Conservation (phyloP, 257 asterid genomes). For the Eustoma russellianum region DNA sequence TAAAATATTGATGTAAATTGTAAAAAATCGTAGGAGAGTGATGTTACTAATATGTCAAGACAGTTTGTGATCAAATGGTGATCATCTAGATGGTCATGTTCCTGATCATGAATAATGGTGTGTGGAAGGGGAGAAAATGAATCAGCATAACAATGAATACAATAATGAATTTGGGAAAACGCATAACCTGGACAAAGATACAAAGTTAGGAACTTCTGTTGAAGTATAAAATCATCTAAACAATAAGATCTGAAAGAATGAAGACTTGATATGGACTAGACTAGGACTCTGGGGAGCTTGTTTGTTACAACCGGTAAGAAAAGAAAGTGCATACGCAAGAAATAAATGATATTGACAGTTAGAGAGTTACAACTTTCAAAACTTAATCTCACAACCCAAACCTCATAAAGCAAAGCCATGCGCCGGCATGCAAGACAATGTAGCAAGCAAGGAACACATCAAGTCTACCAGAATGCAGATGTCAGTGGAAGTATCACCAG, state of each 20-base stretch:
- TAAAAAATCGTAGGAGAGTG: too few relatives aligned
- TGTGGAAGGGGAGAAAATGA: too few relatives aligned
- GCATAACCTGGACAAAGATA: too few relatives aligned
- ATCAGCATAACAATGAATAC: too few relatives aligned
- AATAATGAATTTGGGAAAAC: too few relatives aligned
- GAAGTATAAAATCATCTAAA: conserved; percentile 4
- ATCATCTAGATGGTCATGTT: too few relatives aligned
- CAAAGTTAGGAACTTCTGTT: too few relatives aligned
- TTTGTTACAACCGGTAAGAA: neutral
- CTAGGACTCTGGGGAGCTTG: neutral
- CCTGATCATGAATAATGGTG: too few relatives aligned
- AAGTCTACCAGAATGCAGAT: conserved; percentile 28
- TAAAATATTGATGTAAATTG: too few relatives aligned
- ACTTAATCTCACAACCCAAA: conserved; percentile 22
- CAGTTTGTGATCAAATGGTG: too few relatives aligned
- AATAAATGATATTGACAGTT: conserved; percentile 32
- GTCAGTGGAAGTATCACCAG: conserved; percentile 16
- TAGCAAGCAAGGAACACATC: conserved; percentile 8
- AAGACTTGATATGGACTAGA: conserved; percentile 14
- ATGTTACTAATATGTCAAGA: too few relatives aligned
- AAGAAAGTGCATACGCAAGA: conserved; percentile 19
- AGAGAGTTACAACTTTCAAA: conserved; percentile 30
- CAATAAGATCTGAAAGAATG: conserved; percentile 18
- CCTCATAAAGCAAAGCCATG: conserved; percentile 36
- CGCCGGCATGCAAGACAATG: conserved; percentile 30